A percentile compares a stretch with the other conserved stretches of the same genome.
Conservation (phyloP, 805 yeast species). For the Scheffersomyces coipomensis region DNA sequence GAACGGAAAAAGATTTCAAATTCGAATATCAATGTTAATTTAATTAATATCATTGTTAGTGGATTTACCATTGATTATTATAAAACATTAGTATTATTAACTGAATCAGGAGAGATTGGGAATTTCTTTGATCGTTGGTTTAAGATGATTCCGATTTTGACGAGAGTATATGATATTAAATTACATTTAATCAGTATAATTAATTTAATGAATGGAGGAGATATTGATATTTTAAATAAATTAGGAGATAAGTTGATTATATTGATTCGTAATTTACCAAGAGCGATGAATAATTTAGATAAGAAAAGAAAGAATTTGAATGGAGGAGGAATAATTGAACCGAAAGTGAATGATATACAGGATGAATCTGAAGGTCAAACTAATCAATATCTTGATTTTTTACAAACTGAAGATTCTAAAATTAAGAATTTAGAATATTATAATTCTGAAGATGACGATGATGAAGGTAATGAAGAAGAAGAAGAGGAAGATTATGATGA, state of each 20-base stretch:
- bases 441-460: conserved; percentile 3
- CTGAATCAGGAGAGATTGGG: conserved; percentile 37
- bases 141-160: conserved; percentile 49
- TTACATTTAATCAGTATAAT: conserved; percentile 68
- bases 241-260: conserved; percentile 9
- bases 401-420: conserved; percentile 2
- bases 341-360: neutral
- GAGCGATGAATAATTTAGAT: conserved; percentile 65
- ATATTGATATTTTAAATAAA: conserved; percentile 12
- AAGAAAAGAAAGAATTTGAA: conserved; percentile 58
- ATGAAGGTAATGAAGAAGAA: conserved; percentile 1
- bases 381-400: neutral
- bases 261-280: conserved; percentile 59
- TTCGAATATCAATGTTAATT: conserved; percentile 43
- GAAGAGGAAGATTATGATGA: conserved; percentile 5
- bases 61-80: conserved; percentile 61
- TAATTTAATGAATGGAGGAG: conserved; percentile 34
- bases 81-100: conserved; percentile 50
- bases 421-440: conserved; percentile 6
- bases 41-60: conserved; percentile 63
- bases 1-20: conserved; percentile 19
- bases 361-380: conserved; percentile 3
- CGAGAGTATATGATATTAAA: conserved; percentile 80
- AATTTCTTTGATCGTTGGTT: conserved; percentile 71
- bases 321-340: conserved; percentile 3